Evolutionary conservation across 2,329 filamentous ascomycete genomes (phyloP), one percentile per base, ranked within the genome.

Genomic region (Aspergillus sp.): DNA sequence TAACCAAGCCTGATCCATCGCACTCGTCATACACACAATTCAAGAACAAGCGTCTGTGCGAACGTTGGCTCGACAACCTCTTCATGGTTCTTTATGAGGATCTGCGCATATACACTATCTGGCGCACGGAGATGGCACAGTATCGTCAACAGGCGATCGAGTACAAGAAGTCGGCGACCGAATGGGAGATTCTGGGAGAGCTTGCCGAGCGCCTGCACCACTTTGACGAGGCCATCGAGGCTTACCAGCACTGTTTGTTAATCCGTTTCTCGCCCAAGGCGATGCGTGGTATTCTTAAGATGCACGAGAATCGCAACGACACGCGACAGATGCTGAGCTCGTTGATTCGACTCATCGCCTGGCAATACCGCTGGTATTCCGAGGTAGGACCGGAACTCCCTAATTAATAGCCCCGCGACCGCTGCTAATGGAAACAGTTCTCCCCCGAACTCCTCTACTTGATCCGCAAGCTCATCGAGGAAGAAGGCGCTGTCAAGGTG

Each of bases 81-180:
- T 99, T 99, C 77, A 99, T 99, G 94, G 94, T 97, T 0, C 81
- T 99, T 2, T 99, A 99, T 70, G 94, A 99, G 72, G 94, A 99
- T 66, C 82, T 99, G 16, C 89, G 94, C 46, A 93, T 99, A 43
- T 99, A 99, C 78, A 99, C 94, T 11, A 99, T 99, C 71, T 99
- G 94, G 94, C 87, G 94, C 51, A 97, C 94, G 0, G 94, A 99
- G 71, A 94, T 97, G 84, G 89, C 91, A 0, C 93, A 97, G 70
- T 96, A 92, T 69, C 87, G 90, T 19, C 90, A 93, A 49, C 93
- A 97, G 71, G 88, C 93, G 56, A 86, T 96, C 72, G 87, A 95
- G 60, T 99, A 97, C 77, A 94, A 94, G 75, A 99, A 97, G 76
- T 94, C 88, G 1, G 88, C 93, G 2, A 91, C 96, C 61, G 94